Evolutionary conservation across 495 filamentous ascomycete genomes (phyloP).

Genomic region (Penicillium parvum): DNA sequence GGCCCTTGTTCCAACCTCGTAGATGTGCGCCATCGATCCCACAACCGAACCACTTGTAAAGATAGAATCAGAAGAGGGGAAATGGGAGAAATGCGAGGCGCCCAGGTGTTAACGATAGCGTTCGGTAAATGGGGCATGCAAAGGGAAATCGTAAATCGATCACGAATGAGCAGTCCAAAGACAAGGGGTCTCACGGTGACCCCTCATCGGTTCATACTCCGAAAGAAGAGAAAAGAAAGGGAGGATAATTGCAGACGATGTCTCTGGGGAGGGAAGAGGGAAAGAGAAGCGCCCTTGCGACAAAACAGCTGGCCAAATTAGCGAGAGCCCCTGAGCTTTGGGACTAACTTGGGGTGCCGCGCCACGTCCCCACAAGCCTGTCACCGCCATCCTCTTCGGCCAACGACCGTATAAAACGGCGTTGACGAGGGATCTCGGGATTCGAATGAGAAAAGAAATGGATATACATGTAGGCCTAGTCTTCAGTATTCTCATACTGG

Average conservation of each 20-base stretch:
- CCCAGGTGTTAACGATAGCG: neutral
- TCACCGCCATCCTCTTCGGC: constrained; percentile 24
- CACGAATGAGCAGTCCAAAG: constrained; percentile 23
- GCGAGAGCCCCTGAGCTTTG: constrained; percentile 44
- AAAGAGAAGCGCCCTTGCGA: constrained; percentile 24
- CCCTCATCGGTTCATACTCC: constrained; percentile 30
- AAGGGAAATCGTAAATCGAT: constrained; percentile 14
- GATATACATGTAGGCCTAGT: no score
- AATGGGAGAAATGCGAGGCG: constrained; percentile 4
- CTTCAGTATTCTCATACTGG: no score
- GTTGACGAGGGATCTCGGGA: no score
- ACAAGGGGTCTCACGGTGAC: constrained; percentile 26
- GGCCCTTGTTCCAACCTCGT: constrained; percentile 94
- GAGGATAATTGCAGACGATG: constrained; percentile 2
- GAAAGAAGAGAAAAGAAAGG: constrained; percentile 16
- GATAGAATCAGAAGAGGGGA: neutral
- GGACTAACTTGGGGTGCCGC: constrained; percentile 31
- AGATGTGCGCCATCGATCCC: constrained; percentile 73
- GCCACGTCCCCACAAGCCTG: constrained; percentile 35
- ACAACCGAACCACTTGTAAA: neutral
- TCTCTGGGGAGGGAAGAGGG: constrained; percentile 1
- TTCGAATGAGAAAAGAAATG: neutral
- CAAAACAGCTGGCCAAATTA: constrained; percentile 37
- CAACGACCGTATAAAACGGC: neutral
- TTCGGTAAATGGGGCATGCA: constrained; percentile 3